These are phyloP conservation scores for Royoungia palumana DNA, from an alignment of 768 basidiomycete species.

Conservation along the genomic window DNA sequence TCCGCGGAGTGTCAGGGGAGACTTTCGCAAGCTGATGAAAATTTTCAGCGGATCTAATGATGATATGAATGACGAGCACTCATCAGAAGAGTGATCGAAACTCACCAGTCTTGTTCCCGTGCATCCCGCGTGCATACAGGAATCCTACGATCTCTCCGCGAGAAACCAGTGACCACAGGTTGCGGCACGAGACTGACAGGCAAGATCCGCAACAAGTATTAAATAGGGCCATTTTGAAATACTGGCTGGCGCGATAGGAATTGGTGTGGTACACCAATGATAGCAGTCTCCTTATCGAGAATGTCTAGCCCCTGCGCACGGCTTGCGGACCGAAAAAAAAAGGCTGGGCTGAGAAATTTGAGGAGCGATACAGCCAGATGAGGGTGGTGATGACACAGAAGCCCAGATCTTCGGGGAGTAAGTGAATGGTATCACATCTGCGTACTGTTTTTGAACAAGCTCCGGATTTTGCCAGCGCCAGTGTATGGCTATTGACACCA, in stretches of 20 bases:
- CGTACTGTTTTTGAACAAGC: neutral
- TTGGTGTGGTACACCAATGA: neutral
- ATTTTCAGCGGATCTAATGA: neutral
- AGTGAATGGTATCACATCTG: neutral
- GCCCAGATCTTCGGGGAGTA: neutral
- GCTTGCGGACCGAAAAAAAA: neutral
- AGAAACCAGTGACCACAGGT: neutral
- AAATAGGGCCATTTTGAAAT: neutral
- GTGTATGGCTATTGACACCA: neutral
- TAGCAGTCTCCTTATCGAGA: neutral
- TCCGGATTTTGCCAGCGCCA: neutral
- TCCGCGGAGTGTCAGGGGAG: neutral
- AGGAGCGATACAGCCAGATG: neutral
- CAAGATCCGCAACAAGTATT: neutral
- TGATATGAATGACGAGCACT: neutral
- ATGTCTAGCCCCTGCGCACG: neutral
- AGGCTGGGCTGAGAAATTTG: too few relatives aligned
- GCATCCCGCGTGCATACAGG: neutral
- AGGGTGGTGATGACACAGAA: neutral
- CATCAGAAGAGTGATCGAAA: neutral
- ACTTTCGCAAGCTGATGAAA: neutral
- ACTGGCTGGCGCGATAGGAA: neutral
- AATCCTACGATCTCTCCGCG: neutral
- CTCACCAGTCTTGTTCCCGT: neutral
- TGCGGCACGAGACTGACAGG: neutral